Evolutionary conservation across 2,329 filamentous ascomycete genomes (phyloP).

Genomic region (Aspergillus novoparasiticus): DNA sequence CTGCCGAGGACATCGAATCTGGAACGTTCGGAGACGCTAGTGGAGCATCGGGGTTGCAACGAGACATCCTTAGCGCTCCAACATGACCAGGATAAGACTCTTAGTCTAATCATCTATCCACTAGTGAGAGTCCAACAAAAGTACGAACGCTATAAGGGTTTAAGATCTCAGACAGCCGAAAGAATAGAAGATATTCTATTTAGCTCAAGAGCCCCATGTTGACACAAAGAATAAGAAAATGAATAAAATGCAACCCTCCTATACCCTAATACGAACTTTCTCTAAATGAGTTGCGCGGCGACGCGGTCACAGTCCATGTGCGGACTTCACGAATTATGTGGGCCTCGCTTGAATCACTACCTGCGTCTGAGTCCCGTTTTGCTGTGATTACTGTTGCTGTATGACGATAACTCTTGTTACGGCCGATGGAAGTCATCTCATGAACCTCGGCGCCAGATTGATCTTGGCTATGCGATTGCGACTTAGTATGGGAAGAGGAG

Average conservation of each 20-base stretch:
- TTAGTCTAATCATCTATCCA: background rate
- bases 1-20: background rate
- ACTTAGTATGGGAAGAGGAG: background rate
- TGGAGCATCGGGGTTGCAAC: background rate
- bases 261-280: background rate
- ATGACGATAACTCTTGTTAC: slow-evolving; percentile 1
- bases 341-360: slow-evolving; percentile 29
- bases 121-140: background rate
- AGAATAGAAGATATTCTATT: background rate
- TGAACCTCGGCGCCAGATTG: background rate
- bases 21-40: background rate
- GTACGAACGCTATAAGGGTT: background rate
- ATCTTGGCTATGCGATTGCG: slow-evolving; percentile 15
- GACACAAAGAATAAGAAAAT: background rate
- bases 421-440: background rate
- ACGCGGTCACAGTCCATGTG: slow-evolving; percentile 27
- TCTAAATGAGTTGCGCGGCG: background rate
- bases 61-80: background rate
- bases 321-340: slow-evolving; percentile 30
- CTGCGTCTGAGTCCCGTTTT: slow-evolving; percentile 23
- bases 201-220: background rate
- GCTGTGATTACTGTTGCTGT: slow-evolving; percentile 17
- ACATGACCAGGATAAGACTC: background rate
- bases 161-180: background rate
- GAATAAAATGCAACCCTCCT: background rate